Conservation (phyloP, 805 yeast genomes). For the Torulaspora franciscae region DNA sequence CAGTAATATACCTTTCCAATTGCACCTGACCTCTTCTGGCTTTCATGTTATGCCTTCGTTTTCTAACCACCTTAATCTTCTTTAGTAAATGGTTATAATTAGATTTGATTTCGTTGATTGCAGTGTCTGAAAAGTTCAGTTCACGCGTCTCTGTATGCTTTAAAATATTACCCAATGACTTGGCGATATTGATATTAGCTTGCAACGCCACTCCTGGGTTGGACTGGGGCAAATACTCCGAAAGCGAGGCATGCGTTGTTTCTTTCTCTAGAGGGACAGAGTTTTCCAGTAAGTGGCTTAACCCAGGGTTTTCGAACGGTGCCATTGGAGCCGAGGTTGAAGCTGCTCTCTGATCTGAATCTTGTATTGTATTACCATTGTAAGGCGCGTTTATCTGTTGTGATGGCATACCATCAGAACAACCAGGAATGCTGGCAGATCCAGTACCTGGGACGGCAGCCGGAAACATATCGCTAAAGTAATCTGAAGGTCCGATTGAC, state of each 20-base stretch:
- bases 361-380: neutral
- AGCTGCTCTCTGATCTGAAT: slow-evolving; percentile 3
- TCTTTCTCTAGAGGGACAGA: slow-evolving; percentile 13
- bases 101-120: slow-evolving; percentile 27
- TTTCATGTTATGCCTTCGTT: slow-evolving; percentile 10
- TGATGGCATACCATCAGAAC: slow-evolving; percentile 2
- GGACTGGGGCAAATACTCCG: slow-evolving; percentile 9
- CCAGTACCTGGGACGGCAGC: slow-evolving; percentile 7
- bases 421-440: slow-evolving; percentile 3
- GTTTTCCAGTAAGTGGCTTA: slow-evolving; percentile 15
- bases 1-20: slow-evolving; percentile 14
- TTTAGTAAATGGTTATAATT: slow-evolving; percentile 25
- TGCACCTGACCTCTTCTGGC: slow-evolving; percentile 15
- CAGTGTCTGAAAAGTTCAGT: slow-evolving; percentile 25
- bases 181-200: slow-evolving; percentile 31
- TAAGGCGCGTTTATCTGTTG: slow-evolving; percentile 7
- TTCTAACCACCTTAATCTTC: slow-evolving; percentile 25
- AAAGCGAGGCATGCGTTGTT: neutral
- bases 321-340: slow-evolving; percentile 8
- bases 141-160: slow-evolving; percentile 32
- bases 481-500: slow-evolving; percentile 20
- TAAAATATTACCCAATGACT: slow-evolving; percentile 30
- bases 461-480: slow-evolving; percentile 26
- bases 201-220: slow-evolving; percentile 18
- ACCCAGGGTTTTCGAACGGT: slow-evolving; percentile 19